Evolutionary conservation across 352 stramenopile genomes (phyloP).

Genomic region (Pythium oligandrum): DNA sequence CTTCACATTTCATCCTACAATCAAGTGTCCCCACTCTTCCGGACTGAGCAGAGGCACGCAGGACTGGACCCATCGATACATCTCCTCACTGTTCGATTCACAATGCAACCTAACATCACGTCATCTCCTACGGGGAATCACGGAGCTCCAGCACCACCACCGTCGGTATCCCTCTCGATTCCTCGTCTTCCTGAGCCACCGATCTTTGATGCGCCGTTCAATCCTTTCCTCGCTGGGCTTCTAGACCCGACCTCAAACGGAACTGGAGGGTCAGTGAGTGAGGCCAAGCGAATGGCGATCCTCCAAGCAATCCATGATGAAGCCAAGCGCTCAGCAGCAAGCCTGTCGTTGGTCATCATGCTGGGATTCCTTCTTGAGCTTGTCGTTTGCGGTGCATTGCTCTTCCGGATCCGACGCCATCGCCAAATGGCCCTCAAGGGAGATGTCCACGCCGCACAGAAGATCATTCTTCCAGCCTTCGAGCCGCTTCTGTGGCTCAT

Average conservation of each 20-base stretch:
- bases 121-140: too few species aligned
- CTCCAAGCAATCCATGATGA: constrained; percentile 11
- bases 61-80: not conserved
- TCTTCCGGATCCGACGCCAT: constrained; percentile 56
- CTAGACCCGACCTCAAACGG: not conserved
- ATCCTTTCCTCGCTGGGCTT: constrained; percentile 18
- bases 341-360: constrained; percentile 13
- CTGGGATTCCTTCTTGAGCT: constrained; percentile 11
- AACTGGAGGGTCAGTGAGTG: not conserved
- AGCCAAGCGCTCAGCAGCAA: constrained; percentile 12
- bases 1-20: too few species aligned
- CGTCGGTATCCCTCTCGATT: not conserved
- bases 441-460: constrained; percentile 40
- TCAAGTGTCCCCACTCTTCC: too few species aligned
- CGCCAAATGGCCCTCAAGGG: constrained; percentile 43
- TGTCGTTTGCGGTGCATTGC: constrained; percentile 16
- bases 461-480: constrained; percentile 67
- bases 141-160: too few species aligned
- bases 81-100: too few species aligned
- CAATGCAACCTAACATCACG: too few species aligned
- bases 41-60: not conserved
- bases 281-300: constrained; percentile 14
- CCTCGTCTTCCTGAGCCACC: constrained; percentile 16
- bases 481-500: constrained; percentile 64
- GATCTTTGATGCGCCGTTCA: constrained; percentile 20